These are phyloP conservation scores for Fusarium nurragi DNA, from an alignment of 2,329 filamentous ascomycete genomes.

Conservation along the genomic window DNA sequence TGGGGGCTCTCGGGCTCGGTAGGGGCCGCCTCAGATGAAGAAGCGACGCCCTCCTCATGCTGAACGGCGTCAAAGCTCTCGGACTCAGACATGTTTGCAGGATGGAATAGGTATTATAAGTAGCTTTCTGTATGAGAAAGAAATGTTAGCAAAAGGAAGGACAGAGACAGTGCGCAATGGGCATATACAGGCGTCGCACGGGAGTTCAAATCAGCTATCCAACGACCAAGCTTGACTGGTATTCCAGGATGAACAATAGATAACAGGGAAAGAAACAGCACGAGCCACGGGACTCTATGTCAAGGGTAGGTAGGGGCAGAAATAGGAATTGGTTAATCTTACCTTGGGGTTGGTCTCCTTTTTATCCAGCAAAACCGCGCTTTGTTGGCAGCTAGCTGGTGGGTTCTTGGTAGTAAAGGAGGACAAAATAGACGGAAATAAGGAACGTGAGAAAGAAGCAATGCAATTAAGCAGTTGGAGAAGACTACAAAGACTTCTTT, in stretches of 20 bases:
- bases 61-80: slow-evolving; percentile 58
- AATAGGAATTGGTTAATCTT: slow-evolving; percentile 33
- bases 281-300: slow-evolving; percentile 10
- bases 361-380: slow-evolving; percentile 34
- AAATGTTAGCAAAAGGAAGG: slow-evolving; percentile 7
- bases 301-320: slow-evolving; percentile 20
- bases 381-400: slow-evolving; percentile 19
- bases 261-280: background rate
- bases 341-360: slow-evolving; percentile 31
- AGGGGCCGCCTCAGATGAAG: slow-evolving; percentile 43
- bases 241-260: slow-evolving; percentile 11
- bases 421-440: slow-evolving; percentile 8
- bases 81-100: slow-evolving; percentile 57
- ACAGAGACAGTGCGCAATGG: background rate
- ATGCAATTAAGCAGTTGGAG: slow-evolving; percentile 24
- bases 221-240: slow-evolving; percentile 24
- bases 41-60: slow-evolving; percentile 53
- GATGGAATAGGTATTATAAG: slow-evolving; percentile 23
- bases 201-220: slow-evolving; percentile 3
- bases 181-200: slow-evolving; percentile 14
- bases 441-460: slow-evolving; percentile 25
- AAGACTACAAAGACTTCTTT: slow-evolving; percentile 24
- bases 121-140: slow-evolving; percentile 13
- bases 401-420: background rate
- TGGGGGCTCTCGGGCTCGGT: slow-evolving; percentile 43